Evolutionary conservation across 2,329 filamentous ascomycete species (phyloP).

Genomic region (Raffaelea ambrosiae): DNA sequence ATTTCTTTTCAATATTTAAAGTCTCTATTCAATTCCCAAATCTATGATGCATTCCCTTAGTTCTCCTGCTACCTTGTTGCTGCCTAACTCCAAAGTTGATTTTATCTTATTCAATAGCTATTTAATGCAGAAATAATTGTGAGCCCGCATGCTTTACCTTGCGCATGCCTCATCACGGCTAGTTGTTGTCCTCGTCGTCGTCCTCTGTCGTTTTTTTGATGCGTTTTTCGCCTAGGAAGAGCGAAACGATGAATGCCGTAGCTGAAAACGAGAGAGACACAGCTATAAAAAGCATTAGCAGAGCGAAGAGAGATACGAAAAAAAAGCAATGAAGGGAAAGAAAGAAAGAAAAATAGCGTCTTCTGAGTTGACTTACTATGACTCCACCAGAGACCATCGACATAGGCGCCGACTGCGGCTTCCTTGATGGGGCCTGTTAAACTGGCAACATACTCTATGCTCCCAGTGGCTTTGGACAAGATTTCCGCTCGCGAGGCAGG

Average conservation of each 20-base stretch:
- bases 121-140: too few relatives aligned
- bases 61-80: too few relatives aligned
- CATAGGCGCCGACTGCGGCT: slow-evolving; percentile 11
- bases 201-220: slow-evolving; percentile 1
- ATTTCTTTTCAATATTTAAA: too few relatives aligned
- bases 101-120: too few relatives aligned
- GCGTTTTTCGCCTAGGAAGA: slow-evolving; percentile 11
- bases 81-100: too few relatives aligned
- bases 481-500: too few relatives aligned
- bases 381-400: slow-evolving; percentile 14
- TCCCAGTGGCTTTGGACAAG: slow-evolving; percentile 8
- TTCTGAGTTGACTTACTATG: slow-evolving; percentile 8
- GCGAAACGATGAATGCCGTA: slow-evolving; percentile 2
- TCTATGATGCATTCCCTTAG: too few relatives aligned
- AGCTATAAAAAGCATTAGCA: slow-evolving; percentile 4
- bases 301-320: not conserved
- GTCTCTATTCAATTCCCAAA: too few relatives aligned
- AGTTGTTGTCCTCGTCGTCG: not conserved
- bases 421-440: slow-evolving; percentile 8
- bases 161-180: too few relatives aligned
- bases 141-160: too few relatives aligned
- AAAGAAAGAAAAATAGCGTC: not conserved
- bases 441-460: slow-evolving; percentile 10
- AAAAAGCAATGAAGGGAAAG: not conserved
- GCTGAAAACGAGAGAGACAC: slow-evolving; percentile 13